These are phyloP conservation scores for Termitomyces sp. DNA, from an alignment of 768 basidiomycete species.

Conservation along the genomic window DNA sequence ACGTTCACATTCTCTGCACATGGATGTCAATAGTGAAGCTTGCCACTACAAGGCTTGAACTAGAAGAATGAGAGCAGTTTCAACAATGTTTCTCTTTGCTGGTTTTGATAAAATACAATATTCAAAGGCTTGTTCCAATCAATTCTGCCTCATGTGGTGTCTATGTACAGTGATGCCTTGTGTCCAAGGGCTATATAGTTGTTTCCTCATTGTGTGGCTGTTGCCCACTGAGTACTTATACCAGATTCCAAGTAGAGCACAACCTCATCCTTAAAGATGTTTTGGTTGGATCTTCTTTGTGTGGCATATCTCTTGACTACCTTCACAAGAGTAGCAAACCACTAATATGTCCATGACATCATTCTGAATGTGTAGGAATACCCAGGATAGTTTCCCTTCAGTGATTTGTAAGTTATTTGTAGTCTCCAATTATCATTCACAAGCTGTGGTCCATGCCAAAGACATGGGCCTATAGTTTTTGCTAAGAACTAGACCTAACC, in stretches of 20 bases:
- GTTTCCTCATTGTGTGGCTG: background rate
- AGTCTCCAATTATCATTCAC: background rate
- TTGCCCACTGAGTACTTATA: background rate
- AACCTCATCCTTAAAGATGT: background rate
- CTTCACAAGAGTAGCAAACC: background rate
- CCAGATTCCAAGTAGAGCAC: background rate
- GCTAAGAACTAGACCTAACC: too few relatives aligned
- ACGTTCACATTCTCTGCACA: background rate
- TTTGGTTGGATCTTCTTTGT: background rate
- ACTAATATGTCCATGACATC: background rate
- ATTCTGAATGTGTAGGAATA: background rate
- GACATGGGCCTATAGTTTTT: too few relatives aligned
- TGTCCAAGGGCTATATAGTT: background rate
- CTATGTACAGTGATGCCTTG: background rate
- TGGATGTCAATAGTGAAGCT: background rate
- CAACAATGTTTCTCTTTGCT: too few relatives aligned
- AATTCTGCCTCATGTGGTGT: background rate
- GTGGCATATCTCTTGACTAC: background rate
- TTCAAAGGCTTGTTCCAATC: background rate
- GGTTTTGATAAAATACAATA: background rate
- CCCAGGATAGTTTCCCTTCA: background rate
- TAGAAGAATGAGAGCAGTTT: background rate
- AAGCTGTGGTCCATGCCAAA: too few relatives aligned
- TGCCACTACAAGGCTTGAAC: background rate
- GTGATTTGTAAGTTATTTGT: background rate